Evolutionary conservation across 2,329 filamentous ascomycete species (phyloP).

Genomic region (Cordyceps cateniannulata): DNA sequence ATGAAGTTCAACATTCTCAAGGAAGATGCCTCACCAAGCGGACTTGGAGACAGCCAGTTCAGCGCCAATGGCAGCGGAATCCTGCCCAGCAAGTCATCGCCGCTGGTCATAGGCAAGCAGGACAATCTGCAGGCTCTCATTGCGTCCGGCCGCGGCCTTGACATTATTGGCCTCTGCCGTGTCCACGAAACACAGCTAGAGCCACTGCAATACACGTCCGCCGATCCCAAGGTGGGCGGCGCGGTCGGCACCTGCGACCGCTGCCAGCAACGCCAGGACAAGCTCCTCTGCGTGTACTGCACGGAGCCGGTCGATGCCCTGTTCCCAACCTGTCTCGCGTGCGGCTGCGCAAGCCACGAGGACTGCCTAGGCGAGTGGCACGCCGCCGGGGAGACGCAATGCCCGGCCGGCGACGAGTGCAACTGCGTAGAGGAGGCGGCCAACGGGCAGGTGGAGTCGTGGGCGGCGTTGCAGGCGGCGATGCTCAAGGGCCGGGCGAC

Average conservation of each 20-base stretch:
- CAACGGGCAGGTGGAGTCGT: constrained; percentile 53
- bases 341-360: constrained; percentile 56
- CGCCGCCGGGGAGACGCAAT: constrained; percentile 47
- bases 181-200: constrained; percentile 58
- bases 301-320: constrained; percentile 53
- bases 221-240: constrained; percentile 34
- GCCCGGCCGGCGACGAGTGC: constrained; percentile 60
- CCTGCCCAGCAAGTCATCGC: constrained; percentile 34
- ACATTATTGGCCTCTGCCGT: constrained; percentile 57
- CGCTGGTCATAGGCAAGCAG: constrained; percentile 51
- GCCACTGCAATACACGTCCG: constrained; percentile 43
- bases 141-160: constrained; percentile 49
- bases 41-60: constrained; percentile 15
- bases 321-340: constrained; percentile 55
- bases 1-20: constrained; percentile 62
- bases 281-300: constrained; percentile 57
- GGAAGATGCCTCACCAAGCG: constrained; percentile 30
- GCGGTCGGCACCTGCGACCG: constrained; percentile 44
- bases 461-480: constrained; percentile 41
- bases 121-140: constrained; percentile 45
- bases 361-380: constrained; percentile 55
- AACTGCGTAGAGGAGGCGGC: constrained; percentile 52
- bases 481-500: constrained; percentile 26
- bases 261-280: constrained; percentile 49
- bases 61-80: constrained; percentile 23